Percentiles rank a stretch among this genome's conserved stretches.
Evolutionary conservation across 768 basidiomycete species (phyloP).

Genomic region (Steccherinum ochraceum): DNA sequence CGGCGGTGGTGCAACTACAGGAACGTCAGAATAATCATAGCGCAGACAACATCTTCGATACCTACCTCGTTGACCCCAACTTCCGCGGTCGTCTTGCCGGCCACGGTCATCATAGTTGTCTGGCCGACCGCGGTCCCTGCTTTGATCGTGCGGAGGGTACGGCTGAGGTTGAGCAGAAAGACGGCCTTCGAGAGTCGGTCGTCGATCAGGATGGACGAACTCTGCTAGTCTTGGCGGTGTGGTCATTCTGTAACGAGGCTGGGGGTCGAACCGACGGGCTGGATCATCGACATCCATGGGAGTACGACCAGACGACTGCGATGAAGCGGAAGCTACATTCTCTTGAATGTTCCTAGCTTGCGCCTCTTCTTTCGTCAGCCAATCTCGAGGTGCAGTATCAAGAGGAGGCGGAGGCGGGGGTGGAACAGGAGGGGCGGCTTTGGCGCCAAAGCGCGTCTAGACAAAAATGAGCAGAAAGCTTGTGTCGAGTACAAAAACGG

Average conservation of each 20-base stretch:
- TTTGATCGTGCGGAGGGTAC: too few species aligned
- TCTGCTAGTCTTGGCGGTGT: conserved; percentile 1
- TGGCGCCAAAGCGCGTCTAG: conserved; percentile 14
- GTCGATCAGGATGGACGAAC: background rate
- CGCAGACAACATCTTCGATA: too few species aligned
- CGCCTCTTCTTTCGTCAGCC: conserved; percentile 19
- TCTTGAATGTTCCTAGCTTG: conserved; percentile 1
- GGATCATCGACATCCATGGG: background rate
- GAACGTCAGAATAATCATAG: too few species aligned
- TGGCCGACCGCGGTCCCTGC: too few species aligned
- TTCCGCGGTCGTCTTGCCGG: too few species aligned
- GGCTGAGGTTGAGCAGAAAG: too few species aligned
- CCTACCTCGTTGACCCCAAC: too few species aligned
- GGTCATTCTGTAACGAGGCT: background rate
- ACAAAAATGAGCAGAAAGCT: background rate
- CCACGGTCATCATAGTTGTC: too few species aligned
- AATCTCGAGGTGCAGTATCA: conserved; percentile 11
- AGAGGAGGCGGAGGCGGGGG: background rate
- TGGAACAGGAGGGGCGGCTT: background rate
- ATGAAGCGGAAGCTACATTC: background rate
- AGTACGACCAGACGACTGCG: background rate
- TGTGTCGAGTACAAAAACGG: background rate
- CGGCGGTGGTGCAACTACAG: too few species aligned
- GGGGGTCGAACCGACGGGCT: background rate
- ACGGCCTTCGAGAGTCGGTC: conserved; percentile 3